Evolutionary conservation across 495 filamentous ascomycete genomes (phyloP).

Genomic region (Clavariopsis aquatica): DNA sequence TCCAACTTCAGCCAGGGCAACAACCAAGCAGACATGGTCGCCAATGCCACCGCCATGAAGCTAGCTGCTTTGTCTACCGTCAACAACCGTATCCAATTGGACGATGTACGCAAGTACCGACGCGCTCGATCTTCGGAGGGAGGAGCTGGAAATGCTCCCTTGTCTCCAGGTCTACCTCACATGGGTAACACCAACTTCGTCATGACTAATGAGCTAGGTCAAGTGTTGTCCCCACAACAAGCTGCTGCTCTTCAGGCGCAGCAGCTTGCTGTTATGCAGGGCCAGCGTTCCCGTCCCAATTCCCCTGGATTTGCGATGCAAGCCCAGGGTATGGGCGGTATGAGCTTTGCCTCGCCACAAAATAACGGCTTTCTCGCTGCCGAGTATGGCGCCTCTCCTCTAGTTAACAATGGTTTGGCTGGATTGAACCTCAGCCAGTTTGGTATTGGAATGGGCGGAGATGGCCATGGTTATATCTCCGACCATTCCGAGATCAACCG

Average conservation of each 20-base stretch:
- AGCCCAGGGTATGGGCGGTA: conserved; percentile 59
- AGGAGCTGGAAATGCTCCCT: conserved; percentile 41
- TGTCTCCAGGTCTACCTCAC: conserved; percentile 55
- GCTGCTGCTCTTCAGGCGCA: conserved; percentile 82
- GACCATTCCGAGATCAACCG: conserved; percentile 89
- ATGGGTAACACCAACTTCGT: conserved; percentile 70
- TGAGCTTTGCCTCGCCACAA: conserved; percentile 85
- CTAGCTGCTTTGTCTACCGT: conserved; percentile 94
- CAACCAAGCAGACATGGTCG: conserved; percentile 94
- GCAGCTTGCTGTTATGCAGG: conserved; percentile 71
- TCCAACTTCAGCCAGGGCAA: conserved; percentile 67
- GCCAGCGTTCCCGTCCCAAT: conserved; percentile 84
- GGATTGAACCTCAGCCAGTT: conserved; percentile 72
- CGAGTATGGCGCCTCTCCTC: conserved; percentile 72
- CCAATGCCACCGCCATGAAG: conserved; percentile 99
- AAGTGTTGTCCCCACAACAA: conserved; percentile 80
- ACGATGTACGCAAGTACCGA: conserved; percentile 92
- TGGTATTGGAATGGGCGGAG: conserved; percentile 57
- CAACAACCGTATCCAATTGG: conserved; percentile 95
- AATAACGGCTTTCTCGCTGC: conserved; percentile 94
- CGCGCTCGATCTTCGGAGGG: conserved; percentile 88
- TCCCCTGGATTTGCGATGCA: conserved; percentile 90
- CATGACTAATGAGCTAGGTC: conserved; percentile 90
- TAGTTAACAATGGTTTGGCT: conserved; percentile 73
- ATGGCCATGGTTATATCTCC: conserved; percentile 79